Conservation (phyloP, 164 flowering plant species). For the Tetracentron sinense region DNA sequence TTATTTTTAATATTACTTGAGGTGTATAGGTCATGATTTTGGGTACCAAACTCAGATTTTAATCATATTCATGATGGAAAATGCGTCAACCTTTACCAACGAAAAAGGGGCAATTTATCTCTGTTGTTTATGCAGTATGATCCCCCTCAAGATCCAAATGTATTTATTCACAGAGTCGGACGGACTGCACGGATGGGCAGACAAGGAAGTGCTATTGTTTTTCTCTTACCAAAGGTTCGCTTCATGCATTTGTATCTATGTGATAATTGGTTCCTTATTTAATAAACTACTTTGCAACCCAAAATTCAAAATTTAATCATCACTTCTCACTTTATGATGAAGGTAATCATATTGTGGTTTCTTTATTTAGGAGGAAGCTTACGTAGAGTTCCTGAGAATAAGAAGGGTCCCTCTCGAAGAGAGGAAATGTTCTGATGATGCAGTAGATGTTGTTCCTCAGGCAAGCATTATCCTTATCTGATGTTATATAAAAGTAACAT, state of each 20-base stretch:
- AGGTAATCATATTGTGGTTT: constrained; percentile 1
- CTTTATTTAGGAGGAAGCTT: constrained; percentile 72
- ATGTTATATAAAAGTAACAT: background rate
- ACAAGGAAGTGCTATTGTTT: constrained; percentile 75
- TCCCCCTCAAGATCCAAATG: constrained; percentile 92
- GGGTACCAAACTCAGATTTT: background rate
- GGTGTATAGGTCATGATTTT: too few relatives aligned
- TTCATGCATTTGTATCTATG: background rate
- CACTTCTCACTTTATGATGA: background rate
- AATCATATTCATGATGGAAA: background rate
- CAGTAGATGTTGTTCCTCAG: constrained; percentile 63
- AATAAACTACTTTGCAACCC: background rate
- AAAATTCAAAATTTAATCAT: background rate
- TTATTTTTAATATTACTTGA: background rate
- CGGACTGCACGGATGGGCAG: constrained; percentile 94
- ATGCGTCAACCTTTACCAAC: background rate
- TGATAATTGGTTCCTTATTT: background rate
- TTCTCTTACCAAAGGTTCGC: constrained; percentile 77
- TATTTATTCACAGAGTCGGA: constrained; percentile 91
- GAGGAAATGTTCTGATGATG: constrained; percentile 49
- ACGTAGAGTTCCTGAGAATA: constrained; percentile 71
- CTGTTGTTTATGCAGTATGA: constrained; percentile 70
- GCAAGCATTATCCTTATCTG: constrained; percentile 24
- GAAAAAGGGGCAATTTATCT: background rate
- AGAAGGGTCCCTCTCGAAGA: constrained; percentile 75